Percentiles rank a stretch among this genome's conserved stretches.
These are phyloP conservation scores for Asterophora parasitica DNA, from an alignment of 768 basidiomycete genomes.

Conservation along the genomic window DNA sequence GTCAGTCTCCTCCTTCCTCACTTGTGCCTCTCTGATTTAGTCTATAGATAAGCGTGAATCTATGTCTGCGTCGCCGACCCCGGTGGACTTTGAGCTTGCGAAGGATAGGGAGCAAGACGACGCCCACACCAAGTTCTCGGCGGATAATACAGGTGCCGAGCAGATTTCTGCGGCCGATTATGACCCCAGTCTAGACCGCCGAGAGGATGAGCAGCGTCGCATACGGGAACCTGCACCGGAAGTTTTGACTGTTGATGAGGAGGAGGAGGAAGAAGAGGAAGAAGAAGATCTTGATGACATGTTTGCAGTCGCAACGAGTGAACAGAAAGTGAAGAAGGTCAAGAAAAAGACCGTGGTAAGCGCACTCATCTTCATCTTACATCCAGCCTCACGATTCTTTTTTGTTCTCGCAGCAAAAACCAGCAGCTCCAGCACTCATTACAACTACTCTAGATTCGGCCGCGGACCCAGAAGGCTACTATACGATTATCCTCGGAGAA, in stretches of 20 bases:
- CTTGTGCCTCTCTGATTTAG: constrained; percentile 3
- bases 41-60: constrained; percentile 46
- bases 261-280: constrained; percentile 59
- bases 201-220: constrained; percentile 77
- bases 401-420: constrained; percentile 31
- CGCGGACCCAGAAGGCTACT: constrained; percentile 94
- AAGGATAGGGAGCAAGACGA: constrained; percentile 57
- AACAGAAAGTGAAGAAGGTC: constrained; percentile 53
- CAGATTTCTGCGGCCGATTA: constrained; percentile 93
- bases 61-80: constrained; percentile 53
- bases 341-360: constrained; percentile 58
- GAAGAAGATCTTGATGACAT: constrained; percentile 94
- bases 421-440: constrained; percentile 56
- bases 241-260: constrained; percentile 33
- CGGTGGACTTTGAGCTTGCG: constrained; percentile 59
- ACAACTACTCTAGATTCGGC: constrained; percentile 83
- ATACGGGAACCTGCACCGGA: constrained; percentile 38
- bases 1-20: constrained; percentile 14
- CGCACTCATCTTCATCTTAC: constrained; percentile 7
- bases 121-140: constrained; percentile 39
- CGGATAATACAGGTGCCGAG: constrained; percentile 45
- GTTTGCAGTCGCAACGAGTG: constrained; percentile 65
- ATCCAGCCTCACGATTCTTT: background rate
- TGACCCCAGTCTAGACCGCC: constrained; percentile 70
- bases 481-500: constrained; percentile 90